phyloP scores from a whole-genome alignment of 495 filamentous ascomycete species.

The Letharia lupina region DNA sequence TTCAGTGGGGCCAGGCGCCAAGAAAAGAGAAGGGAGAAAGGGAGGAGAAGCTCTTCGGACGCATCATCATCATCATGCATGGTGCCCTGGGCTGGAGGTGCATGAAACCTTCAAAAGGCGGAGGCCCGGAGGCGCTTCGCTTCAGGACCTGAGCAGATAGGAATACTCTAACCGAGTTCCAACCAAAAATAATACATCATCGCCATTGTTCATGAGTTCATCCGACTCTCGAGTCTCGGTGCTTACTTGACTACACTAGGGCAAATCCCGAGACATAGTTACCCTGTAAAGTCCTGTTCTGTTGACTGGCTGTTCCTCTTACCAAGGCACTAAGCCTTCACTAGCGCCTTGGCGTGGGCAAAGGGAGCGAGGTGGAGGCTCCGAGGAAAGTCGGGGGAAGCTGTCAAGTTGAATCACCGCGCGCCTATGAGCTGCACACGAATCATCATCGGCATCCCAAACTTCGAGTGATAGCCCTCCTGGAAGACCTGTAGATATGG shows the following conservation, averaged over 20 bases:
- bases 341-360: not conserved
- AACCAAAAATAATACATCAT: too few species aligned
- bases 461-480: not conserved
- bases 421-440: not conserved
- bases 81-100: too few species aligned
- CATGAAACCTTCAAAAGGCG: too few species aligned
- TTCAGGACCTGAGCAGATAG: not conserved
- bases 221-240: too few species aligned
- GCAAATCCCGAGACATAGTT: not conserved
- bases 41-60: too few species aligned
- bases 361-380: not conserved
- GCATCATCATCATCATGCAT: too few species aligned
- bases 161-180: not conserved
- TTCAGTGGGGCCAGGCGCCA: not conserved
- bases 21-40: too few species aligned
- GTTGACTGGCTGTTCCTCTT: too few species aligned
- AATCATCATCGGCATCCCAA: not conserved
- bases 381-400: not conserved
- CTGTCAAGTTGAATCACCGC: not conserved
- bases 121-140: too few species aligned
- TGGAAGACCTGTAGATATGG: constrained; percentile 39
- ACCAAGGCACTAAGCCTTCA: too few species aligned
- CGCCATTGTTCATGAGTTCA: too few species aligned
- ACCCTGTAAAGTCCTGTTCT: too few species aligned
- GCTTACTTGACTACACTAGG: not conserved